These are phyloP conservation scores for Plenodomus biglobosus DNA, from an alignment of 2,329 filamentous ascomycete genomes.

Conservation along the genomic window DNA sequence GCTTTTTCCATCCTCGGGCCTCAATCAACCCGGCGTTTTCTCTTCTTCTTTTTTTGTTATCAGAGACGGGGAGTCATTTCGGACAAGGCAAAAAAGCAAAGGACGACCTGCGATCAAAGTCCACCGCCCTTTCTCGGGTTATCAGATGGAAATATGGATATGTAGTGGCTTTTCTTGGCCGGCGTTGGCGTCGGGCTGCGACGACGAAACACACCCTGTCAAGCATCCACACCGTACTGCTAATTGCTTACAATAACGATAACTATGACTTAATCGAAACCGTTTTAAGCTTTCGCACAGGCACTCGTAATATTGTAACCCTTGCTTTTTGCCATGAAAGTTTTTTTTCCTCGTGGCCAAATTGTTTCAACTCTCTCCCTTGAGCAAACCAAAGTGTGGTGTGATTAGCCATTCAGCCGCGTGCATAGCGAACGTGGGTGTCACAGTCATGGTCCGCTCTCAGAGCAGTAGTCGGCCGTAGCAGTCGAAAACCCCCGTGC, in stretches of 20 bases:
- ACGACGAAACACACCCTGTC: conserved; percentile 9
- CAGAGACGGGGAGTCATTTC: conserved; percentile 16
- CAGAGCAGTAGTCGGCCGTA: not conserved
- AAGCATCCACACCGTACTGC: not conserved
- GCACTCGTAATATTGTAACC: not conserved
- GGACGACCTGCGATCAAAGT: conserved; percentile 18
- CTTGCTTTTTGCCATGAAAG: not conserved
- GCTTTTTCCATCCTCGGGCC: conserved; percentile 12
- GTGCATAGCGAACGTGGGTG: not conserved
- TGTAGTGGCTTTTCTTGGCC: conserved; percentile 12
- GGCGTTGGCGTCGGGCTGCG: conserved; percentile 21
- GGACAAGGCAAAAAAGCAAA: conserved; percentile 12
- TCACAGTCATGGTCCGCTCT: not conserved
- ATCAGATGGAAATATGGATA: not conserved
- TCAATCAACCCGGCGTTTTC: too few relatives aligned
- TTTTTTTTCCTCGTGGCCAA: not conserved
- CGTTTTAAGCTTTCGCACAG: not conserved
- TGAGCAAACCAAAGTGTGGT: not conserved
- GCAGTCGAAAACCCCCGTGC: not conserved
- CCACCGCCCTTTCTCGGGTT: conserved; percentile 11
- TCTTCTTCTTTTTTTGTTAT: too few relatives aligned
- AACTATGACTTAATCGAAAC: not conserved
- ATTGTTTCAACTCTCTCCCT: not conserved
- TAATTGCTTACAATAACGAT: not conserved
- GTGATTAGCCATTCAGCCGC: not conserved